A percentile compares a stretch with the other conserved stretches of the same genome.
phyloP scores from a whole-genome alignment of 2,329 filamentous ascomycete species.

The Aspergillus sp. region DNA sequence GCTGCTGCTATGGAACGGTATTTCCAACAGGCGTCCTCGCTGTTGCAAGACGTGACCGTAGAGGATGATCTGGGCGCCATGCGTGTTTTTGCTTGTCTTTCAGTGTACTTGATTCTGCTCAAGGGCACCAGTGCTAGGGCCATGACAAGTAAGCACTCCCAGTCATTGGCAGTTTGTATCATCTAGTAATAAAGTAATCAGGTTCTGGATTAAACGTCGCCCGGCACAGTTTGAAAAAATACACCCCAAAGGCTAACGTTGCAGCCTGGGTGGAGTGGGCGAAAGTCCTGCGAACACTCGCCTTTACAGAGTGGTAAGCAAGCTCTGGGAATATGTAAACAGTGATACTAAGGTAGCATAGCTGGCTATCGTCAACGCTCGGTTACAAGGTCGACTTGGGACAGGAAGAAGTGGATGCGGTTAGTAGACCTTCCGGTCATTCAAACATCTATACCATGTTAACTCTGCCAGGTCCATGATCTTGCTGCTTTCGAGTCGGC shows the following conservation, averaged over 20 bases:
- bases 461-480: not conserved
- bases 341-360: not conserved
- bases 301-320: constrained; percentile 1
- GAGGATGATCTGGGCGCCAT: not conserved
- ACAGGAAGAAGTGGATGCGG: not conserved
- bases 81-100: not conserved
- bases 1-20: not conserved
- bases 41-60: not conserved
- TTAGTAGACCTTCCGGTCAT: not conserved
- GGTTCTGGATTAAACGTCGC: not conserved
- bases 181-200: not conserved
- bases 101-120: not conserved
- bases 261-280: not conserved
- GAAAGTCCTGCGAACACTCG: not conserved
- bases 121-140: not conserved
- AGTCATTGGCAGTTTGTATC: not conserved
- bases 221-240: not conserved
- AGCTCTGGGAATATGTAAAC: too few species aligned
- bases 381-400: not conserved
- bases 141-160: not conserved
- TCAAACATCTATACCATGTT: not conserved
- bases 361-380: not conserved
- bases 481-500: not conserved
- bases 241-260: not conserved
- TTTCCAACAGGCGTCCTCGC: not conserved